Percentiles rank a stretch among this genome's conserved stretches.
phyloP scores from a whole-genome alignment of 805 yeast species.

The Hanseniaspora singularis region DNA sequence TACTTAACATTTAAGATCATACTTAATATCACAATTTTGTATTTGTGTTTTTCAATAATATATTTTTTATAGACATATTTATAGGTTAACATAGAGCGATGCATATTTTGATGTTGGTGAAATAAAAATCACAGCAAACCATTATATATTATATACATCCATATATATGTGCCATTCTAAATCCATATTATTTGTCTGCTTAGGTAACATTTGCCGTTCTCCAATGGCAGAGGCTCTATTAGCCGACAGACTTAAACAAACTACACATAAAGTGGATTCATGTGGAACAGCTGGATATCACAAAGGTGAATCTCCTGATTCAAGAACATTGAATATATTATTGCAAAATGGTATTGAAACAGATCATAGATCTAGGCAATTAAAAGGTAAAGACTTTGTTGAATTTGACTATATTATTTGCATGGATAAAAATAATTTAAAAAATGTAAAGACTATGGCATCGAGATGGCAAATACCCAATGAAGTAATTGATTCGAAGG shows the following conservation, averaged over 20 bases:
- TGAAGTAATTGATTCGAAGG: constrained; percentile 23
- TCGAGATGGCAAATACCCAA: constrained; percentile 32
- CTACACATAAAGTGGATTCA: constrained; percentile 45
- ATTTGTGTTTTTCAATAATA: too few species aligned
- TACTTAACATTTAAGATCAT: too few species aligned
- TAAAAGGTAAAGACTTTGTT: constrained; percentile 38
- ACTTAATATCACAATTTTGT: too few species aligned
- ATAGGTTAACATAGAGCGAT: too few species aligned
- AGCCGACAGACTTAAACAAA: constrained; percentile 44
- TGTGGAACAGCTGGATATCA: constrained; percentile 85
- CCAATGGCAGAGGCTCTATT: constrained; percentile 98
- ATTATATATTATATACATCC: too few species aligned
- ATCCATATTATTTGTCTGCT: constrained; percentile 48
- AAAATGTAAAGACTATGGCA: constrained; percentile 38
- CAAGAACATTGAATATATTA: constrained; percentile 59
- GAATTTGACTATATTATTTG: constrained; percentile 58
- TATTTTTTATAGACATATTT: too few species aligned
- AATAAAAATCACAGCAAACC: too few species aligned
- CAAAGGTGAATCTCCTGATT: constrained; percentile 70
- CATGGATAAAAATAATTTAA: constrained; percentile 54
- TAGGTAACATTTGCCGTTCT: constrained; percentile 87
- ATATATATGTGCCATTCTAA: too few species aligned
- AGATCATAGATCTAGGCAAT: constrained; percentile 62
- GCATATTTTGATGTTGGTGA: too few species aligned
- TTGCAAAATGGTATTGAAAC: constrained; percentile 60